Conservation (phyloP, 2,329 filamentous ascomycete species). For the Davidsoniella eucalypti region DNA sequence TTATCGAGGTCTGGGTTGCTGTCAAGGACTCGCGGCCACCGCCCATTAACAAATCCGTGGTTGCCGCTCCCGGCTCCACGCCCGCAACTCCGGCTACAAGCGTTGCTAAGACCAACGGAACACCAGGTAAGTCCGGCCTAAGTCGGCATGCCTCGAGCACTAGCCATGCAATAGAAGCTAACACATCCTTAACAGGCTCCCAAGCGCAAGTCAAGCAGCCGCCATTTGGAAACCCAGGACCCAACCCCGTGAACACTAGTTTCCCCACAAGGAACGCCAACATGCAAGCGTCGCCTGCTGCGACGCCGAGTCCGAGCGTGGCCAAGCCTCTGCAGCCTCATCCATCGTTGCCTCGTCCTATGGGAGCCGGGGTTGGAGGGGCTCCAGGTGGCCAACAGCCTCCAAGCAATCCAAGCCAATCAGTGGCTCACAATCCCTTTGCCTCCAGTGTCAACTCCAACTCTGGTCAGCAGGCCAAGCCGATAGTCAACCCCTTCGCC, state of each 20-base stretch:
- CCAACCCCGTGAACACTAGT: neutral
- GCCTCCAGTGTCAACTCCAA: constrained; percentile 1
- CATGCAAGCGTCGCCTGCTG: constrained; percentile 13
- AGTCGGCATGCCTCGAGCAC: neutral
- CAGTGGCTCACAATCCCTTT: neutral
- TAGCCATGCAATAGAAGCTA: neutral
- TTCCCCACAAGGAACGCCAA: constrained; percentile 5
- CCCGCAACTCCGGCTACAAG: constrained; percentile 3
- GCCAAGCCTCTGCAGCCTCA: constrained; percentile 7
- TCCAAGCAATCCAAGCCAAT: neutral
- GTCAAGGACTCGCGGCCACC: constrained; percentile 13
- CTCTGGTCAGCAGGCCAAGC: neutral
- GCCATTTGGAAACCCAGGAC: neutral
- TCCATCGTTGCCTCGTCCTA: constrained; percentile 3
- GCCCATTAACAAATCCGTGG: constrained; percentile 8
- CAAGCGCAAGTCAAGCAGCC: constrained; percentile 12
- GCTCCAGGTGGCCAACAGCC: too few species aligned
- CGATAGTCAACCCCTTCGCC: constrained; percentile 5
- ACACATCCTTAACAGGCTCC: constrained; percentile 10
- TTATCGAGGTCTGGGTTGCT: constrained; percentile 63
- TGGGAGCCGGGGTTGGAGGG: neutral
- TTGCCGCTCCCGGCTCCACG: neutral
- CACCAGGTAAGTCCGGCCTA: neutral
- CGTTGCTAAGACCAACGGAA: constrained; percentile 5
- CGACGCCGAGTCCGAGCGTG: neutral